A percentile compares a stretch with the other conserved stretches of the same genome.
These are phyloP conservation scores for Torulaspora microellipsoides DNA, from an alignment of 805 yeast species.

Conservation along the genomic window DNA sequence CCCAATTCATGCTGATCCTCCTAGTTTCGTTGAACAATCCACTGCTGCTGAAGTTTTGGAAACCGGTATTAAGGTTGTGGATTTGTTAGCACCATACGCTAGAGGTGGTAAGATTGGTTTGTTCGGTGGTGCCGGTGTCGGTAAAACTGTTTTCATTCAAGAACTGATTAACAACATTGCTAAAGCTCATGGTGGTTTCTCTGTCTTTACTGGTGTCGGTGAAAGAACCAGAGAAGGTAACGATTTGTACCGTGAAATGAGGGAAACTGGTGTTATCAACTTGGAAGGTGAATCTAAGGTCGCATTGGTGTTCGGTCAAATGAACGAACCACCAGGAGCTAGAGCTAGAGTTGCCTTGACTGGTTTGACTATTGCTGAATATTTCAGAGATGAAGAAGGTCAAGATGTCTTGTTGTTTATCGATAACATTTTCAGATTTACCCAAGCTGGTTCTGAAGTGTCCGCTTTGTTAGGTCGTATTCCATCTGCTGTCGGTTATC, in stretches of 20 bases:
- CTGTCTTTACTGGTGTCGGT: conserved; percentile 99
- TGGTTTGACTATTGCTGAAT: conserved; percentile 99
- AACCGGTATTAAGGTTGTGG: conserved; percentile 99
- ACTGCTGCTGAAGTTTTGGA: conserved; percentile 97
- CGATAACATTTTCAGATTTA: conserved; percentile 99
- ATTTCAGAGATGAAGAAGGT: conserved; percentile 99
- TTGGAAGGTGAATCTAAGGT: conserved; percentile 99
- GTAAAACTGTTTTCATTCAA: conserved; percentile 99
- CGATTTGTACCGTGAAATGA: conserved; percentile 99
- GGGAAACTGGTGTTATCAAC: conserved; percentile 99
- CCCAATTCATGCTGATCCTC: conserved; percentile 99
- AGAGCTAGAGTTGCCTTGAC: conserved; percentile 99
- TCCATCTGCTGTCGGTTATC: conserved; percentile 99
- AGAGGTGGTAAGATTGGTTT: conserved; percentile 99
- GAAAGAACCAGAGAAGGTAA: conserved; percentile 99
- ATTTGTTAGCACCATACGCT: conserved; percentile 98
- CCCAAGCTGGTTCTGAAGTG: conserved; percentile 99
- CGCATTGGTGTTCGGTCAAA: conserved; percentile 98
- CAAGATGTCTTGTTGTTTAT: conserved; percentile 99
- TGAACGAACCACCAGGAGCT: conserved; percentile 99
- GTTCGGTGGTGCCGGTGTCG: conserved; percentile 99
- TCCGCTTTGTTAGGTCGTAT: conserved; percentile 99
- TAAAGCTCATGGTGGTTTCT: conserved; percentile 99
- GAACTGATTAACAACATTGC: conserved; percentile 99
- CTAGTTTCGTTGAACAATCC: conserved; percentile 92